phyloP scores from a whole-genome alignment of 495 filamentous ascomycete species.

The Hyphodiscus hymeniophilus region DNA sequence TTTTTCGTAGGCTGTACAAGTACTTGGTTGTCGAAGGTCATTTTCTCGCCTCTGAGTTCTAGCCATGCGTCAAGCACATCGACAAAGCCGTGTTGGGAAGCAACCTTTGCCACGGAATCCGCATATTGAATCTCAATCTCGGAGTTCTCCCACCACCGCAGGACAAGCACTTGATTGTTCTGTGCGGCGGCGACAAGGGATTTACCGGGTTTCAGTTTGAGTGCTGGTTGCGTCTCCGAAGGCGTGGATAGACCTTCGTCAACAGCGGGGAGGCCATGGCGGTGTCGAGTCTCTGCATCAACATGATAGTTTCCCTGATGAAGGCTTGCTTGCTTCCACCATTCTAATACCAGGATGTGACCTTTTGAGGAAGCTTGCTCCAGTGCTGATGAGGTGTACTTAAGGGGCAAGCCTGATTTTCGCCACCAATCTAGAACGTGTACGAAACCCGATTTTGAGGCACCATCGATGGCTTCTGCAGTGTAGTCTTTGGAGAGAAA shows the following conservation, averaged over 20 bases:
- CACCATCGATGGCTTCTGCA: conserved; percentile 77
- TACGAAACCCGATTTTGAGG: conserved; percentile 72
- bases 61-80: conserved; percentile 78
- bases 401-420: conserved; percentile 65
- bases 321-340: conserved; percentile 68
- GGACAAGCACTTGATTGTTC: conserved; percentile 57
- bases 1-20: conserved; percentile 83
- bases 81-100: conserved; percentile 78
- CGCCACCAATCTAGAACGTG: conserved; percentile 91
- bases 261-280: not conserved
- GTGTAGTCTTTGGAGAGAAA: conserved; percentile 68
- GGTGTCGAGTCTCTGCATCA: conserved; percentile 19
- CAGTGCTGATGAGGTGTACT: conserved; percentile 77
- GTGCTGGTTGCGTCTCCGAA: conserved; percentile 27
- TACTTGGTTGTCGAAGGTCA: conserved; percentile 84
- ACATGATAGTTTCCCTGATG: conserved; percentile 20
- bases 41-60: conserved; percentile 66
- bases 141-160: conserved; percentile 78
- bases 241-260: conserved; percentile 21
- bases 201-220: conserved; percentile 69
- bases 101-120: conserved; percentile 73
- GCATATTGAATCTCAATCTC: conserved; percentile 66
- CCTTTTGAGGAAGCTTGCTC: conserved; percentile 79
- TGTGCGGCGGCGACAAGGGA: conserved; percentile 74
- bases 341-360: conserved; percentile 75